Evolutionary conservation across 257 asterid genomes (phyloP), one percentile per base, ranked within the genome.

Genomic region (Ilex aquifolium): DNA sequence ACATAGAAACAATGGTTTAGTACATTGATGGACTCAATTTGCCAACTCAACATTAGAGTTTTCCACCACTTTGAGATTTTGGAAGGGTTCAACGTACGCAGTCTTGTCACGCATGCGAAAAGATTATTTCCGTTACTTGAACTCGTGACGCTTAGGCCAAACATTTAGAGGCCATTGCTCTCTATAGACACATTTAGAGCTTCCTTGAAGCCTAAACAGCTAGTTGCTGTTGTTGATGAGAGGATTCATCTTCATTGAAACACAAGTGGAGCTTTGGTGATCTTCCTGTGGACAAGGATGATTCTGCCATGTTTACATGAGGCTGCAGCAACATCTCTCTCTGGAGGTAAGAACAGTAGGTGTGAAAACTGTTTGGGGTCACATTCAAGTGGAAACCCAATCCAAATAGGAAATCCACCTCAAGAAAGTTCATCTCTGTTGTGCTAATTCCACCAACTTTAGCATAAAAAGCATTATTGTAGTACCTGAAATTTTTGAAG

Each of bases 401-500:
- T 66, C 98, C 98, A 62, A 91, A 91, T 31, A 91, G 74, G 64
- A 91, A 91, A 76, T 91, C 98, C 65, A 91, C 90, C 77, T 91
- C 98, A 31, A 91, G 95, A 80, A 88, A 82, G 70, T 91, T 91
- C 90, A 91, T 91, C 80, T 91, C 98, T 57, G 80, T 74, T 72
- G 88, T 86, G 95, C 95, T 88, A 67, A 91, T 91, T 60, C 98
- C 98, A 69, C 98, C 98, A 7, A 91, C 95, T 71, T 88, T 86
- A n/a, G 98, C 98, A 79, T 84, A 91, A 68, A 86, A 86, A 60
- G 96, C 98, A 78, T 91, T 91, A 72, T 84, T 91, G 83, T 88
- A 91, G 73, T 88, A 91, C 84, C 98, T 91, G 83, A 27, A 63
- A 31, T 2, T 57, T 36, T 32, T 27, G 15, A 31, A 52, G 52